Evolutionary conservation across 2,329 filamentous ascomycete genomes (phyloP).

Genomic region (Stenocarpella maydis): DNA sequence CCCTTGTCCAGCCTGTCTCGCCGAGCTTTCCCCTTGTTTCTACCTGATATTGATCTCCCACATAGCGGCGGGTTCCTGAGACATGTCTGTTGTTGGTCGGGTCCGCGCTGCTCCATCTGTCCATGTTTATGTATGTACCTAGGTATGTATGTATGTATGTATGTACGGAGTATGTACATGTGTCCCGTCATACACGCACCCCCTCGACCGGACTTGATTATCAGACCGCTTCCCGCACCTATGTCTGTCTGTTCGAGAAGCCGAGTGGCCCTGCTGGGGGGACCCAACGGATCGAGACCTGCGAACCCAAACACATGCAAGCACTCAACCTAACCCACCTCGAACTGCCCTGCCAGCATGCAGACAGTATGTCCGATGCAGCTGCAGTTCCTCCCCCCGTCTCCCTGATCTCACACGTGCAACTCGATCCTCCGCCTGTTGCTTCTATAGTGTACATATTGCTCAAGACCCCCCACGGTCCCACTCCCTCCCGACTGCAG

Average conservation of each 20-base stretch:
- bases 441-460: not conserved
- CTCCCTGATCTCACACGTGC: not conserved
- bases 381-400: not conserved
- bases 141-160: too few species aligned
- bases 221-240: not conserved
- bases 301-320: slow-evolving; percentile 2
- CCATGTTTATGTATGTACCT: too few species aligned
- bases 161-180: too few species aligned
- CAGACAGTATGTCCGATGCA: not conserved
- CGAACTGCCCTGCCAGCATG: not conserved
- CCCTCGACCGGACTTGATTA: too few species aligned
- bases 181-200: not conserved
- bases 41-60: not conserved
- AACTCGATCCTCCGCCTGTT: not conserved
- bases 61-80: slow-evolving; percentile 23
- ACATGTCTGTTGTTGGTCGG: slow-evolving; percentile 10
- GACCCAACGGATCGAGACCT: slow-evolving; percentile 13
- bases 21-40: slow-evolving; percentile 10
- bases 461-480: slow-evolving; percentile 6
- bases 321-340: slow-evolving; percentile 13
- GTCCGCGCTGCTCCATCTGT: not conserved
- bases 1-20: slow-evolving; percentile 14
- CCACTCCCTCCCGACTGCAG: slow-evolving; percentile 10
- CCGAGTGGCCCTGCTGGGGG: not conserved
- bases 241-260: slow-evolving; percentile 22